phyloP scores from a whole-genome alignment of 495 filamentous ascomycete genomes.

The Neurospora terricola region DNA sequence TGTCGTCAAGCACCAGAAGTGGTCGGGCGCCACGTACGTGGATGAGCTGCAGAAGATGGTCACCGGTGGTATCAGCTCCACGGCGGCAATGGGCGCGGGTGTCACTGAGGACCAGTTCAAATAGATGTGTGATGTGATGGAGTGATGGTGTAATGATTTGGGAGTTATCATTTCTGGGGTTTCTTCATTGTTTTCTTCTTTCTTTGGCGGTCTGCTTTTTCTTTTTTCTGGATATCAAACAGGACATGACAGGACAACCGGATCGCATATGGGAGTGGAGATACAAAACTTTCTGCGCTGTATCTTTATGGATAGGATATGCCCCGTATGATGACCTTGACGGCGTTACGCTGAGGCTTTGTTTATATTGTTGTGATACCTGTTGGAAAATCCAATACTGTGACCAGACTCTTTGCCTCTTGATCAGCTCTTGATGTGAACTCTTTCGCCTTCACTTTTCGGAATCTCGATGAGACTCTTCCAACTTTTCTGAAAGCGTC shows the following conservation, averaged over 20 bases:
- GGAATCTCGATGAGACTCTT: neutral
- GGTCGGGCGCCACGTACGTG: conserved; percentile 88
- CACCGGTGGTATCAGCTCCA: conserved; percentile 80
- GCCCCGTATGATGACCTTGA: neutral
- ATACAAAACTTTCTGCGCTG: neutral
- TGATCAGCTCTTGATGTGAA: neutral
- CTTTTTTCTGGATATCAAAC: neutral
- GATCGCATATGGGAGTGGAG: neutral
- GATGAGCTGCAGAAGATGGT: conserved; percentile 97
- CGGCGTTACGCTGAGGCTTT: neutral
- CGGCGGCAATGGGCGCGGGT: conserved; percentile 92
- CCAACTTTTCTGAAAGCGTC: neutral
- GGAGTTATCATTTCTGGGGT: neutral
- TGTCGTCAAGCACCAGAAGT: conserved; percentile 98
- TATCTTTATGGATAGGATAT: neutral
- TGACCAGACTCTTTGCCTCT: neutral
- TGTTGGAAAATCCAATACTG: neutral
- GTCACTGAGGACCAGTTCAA: conserved; percentile 96
- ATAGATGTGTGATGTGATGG: conserved; percentile 12
- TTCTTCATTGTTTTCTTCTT: neutral
- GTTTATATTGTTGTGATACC: neutral
- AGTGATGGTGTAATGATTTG: neutral
- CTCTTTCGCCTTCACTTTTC: neutral
- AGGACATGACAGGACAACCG: neutral
- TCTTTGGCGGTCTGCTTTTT: neutral